phyloP scores from a whole-genome alignment of 169 alveolate genomes.

The Sarcocystis neurona region DNA sequence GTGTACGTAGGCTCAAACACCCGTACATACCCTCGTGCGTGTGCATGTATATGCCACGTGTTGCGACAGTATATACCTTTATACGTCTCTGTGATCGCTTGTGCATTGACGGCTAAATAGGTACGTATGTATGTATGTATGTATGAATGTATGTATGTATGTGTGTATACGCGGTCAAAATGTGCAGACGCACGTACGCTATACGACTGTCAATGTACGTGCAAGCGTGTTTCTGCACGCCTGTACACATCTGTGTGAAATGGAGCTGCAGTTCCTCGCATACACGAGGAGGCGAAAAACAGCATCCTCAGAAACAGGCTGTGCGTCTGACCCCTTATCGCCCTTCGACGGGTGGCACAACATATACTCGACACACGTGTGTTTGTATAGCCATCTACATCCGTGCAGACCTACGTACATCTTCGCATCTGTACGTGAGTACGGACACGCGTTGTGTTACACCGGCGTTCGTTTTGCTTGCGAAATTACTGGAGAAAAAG shows the following conservation, averaged over 20 bases:
- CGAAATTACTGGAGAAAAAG: too few species aligned
- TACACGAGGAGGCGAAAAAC: neutral
- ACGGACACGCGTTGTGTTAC: too few species aligned
- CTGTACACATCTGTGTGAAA: too few species aligned
- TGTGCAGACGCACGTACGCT: neutral
- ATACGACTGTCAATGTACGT: too few species aligned
- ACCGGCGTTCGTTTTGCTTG: too few species aligned
- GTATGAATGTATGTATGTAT: neutral
- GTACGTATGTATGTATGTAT: neutral
- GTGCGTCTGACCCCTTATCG: too few species aligned
- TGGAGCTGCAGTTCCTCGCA: neutral
- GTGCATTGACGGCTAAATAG: neutral
- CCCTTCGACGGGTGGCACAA: too few species aligned
- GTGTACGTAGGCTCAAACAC: neutral
- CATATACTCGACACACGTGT: too few species aligned
- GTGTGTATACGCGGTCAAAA: neutral
- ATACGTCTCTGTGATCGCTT: too few species aligned
- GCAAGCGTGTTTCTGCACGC: neutral
- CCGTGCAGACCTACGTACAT: too few species aligned
- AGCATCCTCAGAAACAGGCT: neutral
- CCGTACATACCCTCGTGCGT: neutral
- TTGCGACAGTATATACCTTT: neutral
- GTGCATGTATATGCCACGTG: conserved; percentile 22
- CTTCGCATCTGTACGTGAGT: too few species aligned
- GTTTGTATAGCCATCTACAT: too few species aligned